Evolutionary conservation across 2,329 filamentous ascomycete genomes (phyloP), one percentile per base, ranked within the genome.

Genomic region (Neonectria hederae): DNA sequence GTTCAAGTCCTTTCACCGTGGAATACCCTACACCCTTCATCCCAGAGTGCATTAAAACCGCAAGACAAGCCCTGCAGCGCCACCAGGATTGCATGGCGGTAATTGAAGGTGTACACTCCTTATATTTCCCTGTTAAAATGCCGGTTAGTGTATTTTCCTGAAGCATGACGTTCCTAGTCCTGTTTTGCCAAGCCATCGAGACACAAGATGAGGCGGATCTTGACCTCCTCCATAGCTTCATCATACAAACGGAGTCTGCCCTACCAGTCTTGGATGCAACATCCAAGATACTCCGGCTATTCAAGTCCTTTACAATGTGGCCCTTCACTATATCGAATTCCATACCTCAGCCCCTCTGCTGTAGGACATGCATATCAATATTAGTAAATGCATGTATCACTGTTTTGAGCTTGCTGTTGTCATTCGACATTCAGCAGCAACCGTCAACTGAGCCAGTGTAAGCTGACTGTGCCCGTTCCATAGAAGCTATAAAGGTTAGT

Each of bases 281-380:
- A 7, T 79, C 82, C 24, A 86, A 86, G 67, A 77, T 89, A 14
- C 83, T 87, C 65, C 85, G 83, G 24, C 80, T 90, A 14, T 89
- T 66, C 82, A 86, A 49, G 83, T 88, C 2, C 82, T 90, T 52
- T 83, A 85, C 66, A 86, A 81, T 40, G 84, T 90, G 8, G 87
- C 87, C 0, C 80, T 83, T 32, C 78, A 88, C 5, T 90, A 89
- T 66, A 79, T 89, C 14, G 84, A 89, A 70, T 84, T 86, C 2
- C 86, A 85, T 54, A 70, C 68, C 28, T 65, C 62, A 7, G 66
- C 70, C 3, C 71, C 71, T 5, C 69, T 69, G 7, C 75, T 74
- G n/a, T n/a, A 24, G 69, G 70, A 48, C 71, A 76, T 62, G 74
- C 73, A 87, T 62, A 69, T 70, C 7, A 72, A 64, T 19, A 68